These are phyloP conservation scores for Capronia americana DNA, from an alignment of 2,329 filamentous ascomycete species.

Conservation along the genomic window DNA sequence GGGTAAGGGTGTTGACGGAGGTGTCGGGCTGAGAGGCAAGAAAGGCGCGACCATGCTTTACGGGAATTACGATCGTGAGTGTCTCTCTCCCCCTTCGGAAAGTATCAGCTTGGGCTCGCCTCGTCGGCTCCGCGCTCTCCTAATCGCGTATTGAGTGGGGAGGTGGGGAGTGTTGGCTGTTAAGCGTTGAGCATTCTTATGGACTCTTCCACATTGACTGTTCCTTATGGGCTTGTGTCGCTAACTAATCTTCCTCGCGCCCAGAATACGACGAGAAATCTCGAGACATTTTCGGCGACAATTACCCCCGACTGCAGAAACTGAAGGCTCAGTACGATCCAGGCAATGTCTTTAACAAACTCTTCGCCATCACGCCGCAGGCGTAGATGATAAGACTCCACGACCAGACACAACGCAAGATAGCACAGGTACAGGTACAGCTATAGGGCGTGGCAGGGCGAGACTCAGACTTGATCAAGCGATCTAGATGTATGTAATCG, in stretches of 20 bases:
- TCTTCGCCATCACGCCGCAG: conserved; percentile 45
- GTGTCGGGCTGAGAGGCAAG: conserved; percentile 21
- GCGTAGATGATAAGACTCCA: conserved; percentile 5
- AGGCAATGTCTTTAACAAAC: conserved; percentile 55
- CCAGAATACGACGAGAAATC: conserved; percentile 39
- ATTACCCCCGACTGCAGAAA: conserved; percentile 49
- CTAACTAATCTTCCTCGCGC: background rate
- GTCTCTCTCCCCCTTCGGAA: background rate
- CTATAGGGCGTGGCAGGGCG: background rate
- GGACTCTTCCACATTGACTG: no score
- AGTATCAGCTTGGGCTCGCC: no score
- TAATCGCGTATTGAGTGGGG: background rate
- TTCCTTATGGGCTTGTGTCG: background rate
- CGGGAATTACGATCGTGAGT: conserved; percentile 41
- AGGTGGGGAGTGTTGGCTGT: no score
- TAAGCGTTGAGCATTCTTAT: no score
- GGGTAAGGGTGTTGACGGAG: conserved; percentile 22
- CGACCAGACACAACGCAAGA: no score
- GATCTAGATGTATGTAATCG: no score
- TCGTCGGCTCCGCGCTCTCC: background rate
- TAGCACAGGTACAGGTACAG: background rate
- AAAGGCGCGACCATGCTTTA: conserved; percentile 37
- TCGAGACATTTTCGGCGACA: conserved; percentile 54
- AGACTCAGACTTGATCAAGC: no score
- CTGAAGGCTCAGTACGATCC: conserved; percentile 58